These are phyloP conservation scores for Lippia alba DNA, from an alignment of 305 asterid genomes.

Conservation along the genomic window DNA sequence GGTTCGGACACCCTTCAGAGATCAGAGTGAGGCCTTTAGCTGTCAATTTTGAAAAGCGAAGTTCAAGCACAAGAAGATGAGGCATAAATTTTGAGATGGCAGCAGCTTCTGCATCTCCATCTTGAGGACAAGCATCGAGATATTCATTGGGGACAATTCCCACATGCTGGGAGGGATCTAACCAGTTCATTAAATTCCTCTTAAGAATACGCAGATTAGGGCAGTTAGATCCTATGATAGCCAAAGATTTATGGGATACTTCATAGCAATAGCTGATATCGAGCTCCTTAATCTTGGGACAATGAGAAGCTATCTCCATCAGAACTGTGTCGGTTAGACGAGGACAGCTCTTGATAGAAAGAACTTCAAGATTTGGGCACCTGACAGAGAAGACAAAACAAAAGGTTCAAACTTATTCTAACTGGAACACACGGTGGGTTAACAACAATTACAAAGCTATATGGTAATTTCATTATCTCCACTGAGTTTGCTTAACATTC, in stretches of 20 bases:
- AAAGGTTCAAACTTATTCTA: not conserved
- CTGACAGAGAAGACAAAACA: conserved; percentile 45
- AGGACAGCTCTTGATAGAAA: conserved; percentile 74
- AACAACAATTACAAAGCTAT: not conserved
- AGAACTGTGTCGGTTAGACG: conserved; percentile 62
- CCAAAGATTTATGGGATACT: conserved; percentile 70
- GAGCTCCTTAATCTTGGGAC: conserved; percentile 76
- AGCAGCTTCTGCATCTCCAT: conserved; percentile 83
- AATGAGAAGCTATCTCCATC: conserved; percentile 60
- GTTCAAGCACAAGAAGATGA: conserved; percentile 65
- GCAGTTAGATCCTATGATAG: conserved; percentile 62
- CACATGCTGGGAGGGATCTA: conserved; percentile 68
- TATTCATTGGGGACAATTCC: conserved; percentile 67
- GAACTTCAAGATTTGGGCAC: conserved; percentile 77
- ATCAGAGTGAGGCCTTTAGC: conserved; percentile 70
- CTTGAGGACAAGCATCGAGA: conserved; percentile 74
- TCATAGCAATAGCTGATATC: conserved; percentile 84
- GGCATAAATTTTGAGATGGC: conserved; percentile 77
- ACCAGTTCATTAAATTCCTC: conserved; percentile 74
- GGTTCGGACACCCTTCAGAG: conserved; percentile 66
- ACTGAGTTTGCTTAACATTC: not conserved
- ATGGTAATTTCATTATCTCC: not conserved
- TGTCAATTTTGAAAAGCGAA: conserved; percentile 65
- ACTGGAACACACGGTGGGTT: not conserved
- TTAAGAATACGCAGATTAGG: conserved; percentile 52